Evolutionary conservation across 371 early-diverging fungal genomes (phyloP), one percentile per base, ranked within the genome.

Genomic region (Mortierella polycephala): DNA sequence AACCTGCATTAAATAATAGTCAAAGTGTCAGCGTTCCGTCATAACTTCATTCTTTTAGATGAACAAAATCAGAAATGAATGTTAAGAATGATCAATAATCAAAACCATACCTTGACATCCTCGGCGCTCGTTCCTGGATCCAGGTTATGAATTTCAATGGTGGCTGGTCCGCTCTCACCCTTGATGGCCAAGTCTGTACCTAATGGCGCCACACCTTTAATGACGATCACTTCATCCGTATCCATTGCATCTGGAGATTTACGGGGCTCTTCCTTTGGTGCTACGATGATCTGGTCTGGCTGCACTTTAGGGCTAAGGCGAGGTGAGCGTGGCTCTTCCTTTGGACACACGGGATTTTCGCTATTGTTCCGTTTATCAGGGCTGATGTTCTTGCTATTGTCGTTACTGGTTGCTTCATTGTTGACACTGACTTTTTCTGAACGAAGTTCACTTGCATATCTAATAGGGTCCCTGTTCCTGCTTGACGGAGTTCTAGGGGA

Each of bases 71-170:
- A 30, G 30, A 47, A 60, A 47, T 47, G 14, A 49, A 20, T 13
- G 40, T 16, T 18, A 47, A 37, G 1, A 37, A 57, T 11, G 44
- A 14, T 14, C 47, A 21, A 16, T 30, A 56, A 16, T 40, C 44
- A 52, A 47, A 45, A 9, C 55, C 67, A 71, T 86, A 85, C 90
- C 74, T 80, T 83, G 11, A 89, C 85, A 76, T 89, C 90, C 10
- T 88, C 88, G 6, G 87, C 83, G 59, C 84, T 89, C 0, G 87
- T 81, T 23, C 73, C 84, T 40, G 83, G 84, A 66, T 89, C 87
- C 57, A 89, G 74, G 50, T 87, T 87, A n/a, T 85, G 83, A 56
- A 89, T 82, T 57, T 87, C 75, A 21, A 89, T 84, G 23, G 71
- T 82, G 14, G 83, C 83, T 0, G 88, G 88, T 0, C 87, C 88